phyloP scores from a whole-genome alignment of 2,329 filamentous ascomycete species.

The Alternaria hordeiaustralica region DNA sequence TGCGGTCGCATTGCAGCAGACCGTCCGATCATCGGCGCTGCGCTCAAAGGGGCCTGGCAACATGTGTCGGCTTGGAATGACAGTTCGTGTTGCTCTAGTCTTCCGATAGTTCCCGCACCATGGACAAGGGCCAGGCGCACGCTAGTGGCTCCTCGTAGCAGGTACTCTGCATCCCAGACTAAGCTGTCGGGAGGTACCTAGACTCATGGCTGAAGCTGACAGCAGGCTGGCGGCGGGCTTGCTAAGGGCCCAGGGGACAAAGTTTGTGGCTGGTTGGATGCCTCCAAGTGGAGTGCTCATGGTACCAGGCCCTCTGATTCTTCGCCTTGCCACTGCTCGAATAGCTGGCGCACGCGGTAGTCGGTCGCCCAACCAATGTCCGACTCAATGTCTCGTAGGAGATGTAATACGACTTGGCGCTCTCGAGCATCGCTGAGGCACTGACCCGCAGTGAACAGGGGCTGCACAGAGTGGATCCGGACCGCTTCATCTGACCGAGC shows the following conservation, averaged over 20 bases:
- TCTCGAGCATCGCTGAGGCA: conserved; percentile 63
- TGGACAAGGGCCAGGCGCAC: conserved; percentile 4
- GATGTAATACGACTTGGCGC: conserved; percentile 60
- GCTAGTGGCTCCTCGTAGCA: conserved; percentile 4
- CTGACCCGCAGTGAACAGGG: conserved; percentile 68
- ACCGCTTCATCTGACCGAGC: conserved; percentile 63
- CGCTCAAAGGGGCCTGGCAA: not conserved
- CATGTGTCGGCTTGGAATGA: conserved; percentile 1
- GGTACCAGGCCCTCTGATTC: conserved; percentile 32
- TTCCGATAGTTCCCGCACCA: conserved; percentile 9
- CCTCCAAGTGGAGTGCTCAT: conserved; percentile 15
- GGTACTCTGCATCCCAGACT: not conserved
- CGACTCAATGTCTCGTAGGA: conserved; percentile 65
- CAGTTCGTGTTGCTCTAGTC: conserved; percentile 4
- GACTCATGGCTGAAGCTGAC: not conserved
- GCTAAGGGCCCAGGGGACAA: not conserved
- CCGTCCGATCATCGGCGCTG: conserved; percentile 5
- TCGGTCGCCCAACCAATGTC: conserved; percentile 70
- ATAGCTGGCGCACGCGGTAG: conserved; percentile 63
- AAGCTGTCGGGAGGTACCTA: conserved; percentile 3
- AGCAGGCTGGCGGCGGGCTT: conserved; percentile 5
- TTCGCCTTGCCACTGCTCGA: conserved; percentile 55
- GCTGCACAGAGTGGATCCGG: conserved; percentile 64
- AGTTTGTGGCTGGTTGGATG: not conserved
- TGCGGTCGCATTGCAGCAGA: conserved; percentile 7